Conservation (phyloP, 129 eudicot species). For the Mikania micrantha region DNA sequence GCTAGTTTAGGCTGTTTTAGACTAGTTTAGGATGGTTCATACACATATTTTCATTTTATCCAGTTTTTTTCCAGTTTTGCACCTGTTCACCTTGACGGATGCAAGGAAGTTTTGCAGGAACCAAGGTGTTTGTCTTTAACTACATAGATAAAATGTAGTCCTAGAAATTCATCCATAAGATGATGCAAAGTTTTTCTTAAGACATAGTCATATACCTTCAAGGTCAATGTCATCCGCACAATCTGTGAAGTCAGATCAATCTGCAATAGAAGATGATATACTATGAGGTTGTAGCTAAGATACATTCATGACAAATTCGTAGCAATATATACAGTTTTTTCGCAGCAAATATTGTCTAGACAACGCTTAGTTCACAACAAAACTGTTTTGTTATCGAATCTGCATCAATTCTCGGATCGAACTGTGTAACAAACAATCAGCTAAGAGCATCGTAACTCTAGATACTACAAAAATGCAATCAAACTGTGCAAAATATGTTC, state of each 20-base stretch:
- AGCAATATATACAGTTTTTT: constrained; percentile 1
- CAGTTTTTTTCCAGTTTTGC: no score
- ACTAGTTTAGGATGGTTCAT: no score
- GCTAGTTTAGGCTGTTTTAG: no score
- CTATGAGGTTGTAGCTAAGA: constrained; percentile 7
- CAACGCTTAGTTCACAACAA: neutral
- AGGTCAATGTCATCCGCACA: constrained; percentile 56
- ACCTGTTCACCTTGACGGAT: no score
- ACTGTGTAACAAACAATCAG: neutral
- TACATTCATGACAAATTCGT: neutral
- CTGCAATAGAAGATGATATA: constrained; percentile 40
- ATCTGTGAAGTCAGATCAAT: constrained; percentile 80
- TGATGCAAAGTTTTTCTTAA: neutral
- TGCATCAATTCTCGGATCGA: no score
- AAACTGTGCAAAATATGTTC: neutral
- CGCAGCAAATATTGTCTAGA: neutral
- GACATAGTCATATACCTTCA: constrained; percentile 43
- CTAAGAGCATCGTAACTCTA: no score
- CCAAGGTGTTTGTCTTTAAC: no score
- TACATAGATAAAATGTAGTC: neutral
- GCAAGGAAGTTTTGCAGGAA: no score
- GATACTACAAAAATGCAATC: neutral
- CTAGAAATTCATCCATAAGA: neutral
- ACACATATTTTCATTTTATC: no score
- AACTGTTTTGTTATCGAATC: no score